Evolutionary conservation across 768 basidiomycete species (phyloP).

Genomic region (Fomitopsis serialis): DNA sequence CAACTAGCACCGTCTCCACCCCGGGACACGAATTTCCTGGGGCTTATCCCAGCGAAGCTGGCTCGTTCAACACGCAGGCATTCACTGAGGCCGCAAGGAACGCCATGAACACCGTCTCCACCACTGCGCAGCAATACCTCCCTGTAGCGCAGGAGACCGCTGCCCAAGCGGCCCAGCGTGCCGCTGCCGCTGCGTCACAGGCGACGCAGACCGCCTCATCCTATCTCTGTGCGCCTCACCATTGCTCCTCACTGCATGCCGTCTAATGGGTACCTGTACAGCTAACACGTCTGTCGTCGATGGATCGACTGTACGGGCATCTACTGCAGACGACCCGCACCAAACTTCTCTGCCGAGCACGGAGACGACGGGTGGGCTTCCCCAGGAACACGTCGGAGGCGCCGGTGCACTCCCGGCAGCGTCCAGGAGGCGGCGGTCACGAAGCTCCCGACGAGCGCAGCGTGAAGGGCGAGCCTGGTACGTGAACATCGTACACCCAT

Average conservation of each 20-base stretch:
- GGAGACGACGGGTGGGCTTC: conserved; percentile 8
- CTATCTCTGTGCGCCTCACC: conserved; percentile 16
- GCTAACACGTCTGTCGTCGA: not conserved
- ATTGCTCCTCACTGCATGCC: not conserved
- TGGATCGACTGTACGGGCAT: conserved; percentile 10
- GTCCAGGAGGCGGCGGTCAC: conserved; percentile 41
- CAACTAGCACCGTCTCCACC: conserved; percentile 5
- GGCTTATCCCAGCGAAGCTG: conserved; percentile 8
- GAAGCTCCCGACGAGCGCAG: conserved; percentile 42
- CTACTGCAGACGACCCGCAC: conserved; percentile 14
- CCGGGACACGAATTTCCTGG: conserved; percentile 13
- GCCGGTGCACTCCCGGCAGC: conserved; percentile 47
- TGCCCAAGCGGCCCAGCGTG: conserved; percentile 16
- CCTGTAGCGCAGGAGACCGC: conserved; percentile 8
- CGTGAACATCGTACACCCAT: too few relatives aligned
- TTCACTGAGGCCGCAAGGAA: conserved; percentile 8
- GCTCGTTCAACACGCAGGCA: not conserved
- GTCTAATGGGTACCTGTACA: not conserved
- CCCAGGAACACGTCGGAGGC: conserved; percentile 26
- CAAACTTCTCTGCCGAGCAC: conserved; percentile 7
- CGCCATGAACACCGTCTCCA: conserved; percentile 7
- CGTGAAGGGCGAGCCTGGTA: not conserved
- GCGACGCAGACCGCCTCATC: conserved; percentile 17
- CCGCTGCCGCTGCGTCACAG: conserved; percentile 9
- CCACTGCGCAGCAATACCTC: not conserved